A percentile compares a stretch with the other conserved stretches of the same genome.
Conservation (phyloP, 2,329 filamentous ascomycete genomes). For the Aspergillus arachidicola region DNA sequence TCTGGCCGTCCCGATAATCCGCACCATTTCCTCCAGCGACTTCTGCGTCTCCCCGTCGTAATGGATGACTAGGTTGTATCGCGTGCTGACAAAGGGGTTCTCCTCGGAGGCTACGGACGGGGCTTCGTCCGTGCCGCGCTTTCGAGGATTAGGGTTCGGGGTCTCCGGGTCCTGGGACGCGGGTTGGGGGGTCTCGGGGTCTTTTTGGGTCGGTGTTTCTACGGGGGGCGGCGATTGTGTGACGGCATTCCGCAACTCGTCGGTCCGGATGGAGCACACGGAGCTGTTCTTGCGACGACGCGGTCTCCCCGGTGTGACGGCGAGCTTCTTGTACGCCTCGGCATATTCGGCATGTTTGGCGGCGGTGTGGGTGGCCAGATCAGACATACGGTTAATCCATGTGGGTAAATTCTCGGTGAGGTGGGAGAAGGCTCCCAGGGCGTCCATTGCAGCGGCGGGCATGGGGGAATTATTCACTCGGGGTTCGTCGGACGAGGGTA, state of each 20-base stretch:
- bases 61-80: slow-evolving; percentile 82
- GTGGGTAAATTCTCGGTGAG: slow-evolving; percentile 47
- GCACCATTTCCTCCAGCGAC: slow-evolving; percentile 79
- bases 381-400: slow-evolving; percentile 48
- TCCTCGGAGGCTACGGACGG: slow-evolving; percentile 37
- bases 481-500: not conserved
- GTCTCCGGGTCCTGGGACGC: slow-evolving; percentile 16
- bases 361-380: slow-evolving; percentile 44
- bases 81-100: slow-evolving; percentile 64
- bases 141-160: slow-evolving; percentile 35
- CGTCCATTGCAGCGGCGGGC: slow-evolving; percentile 37
- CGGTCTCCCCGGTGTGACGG: slow-evolving; percentile 30
- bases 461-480: slow-evolving; percentile 2
- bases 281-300: slow-evolving; percentile 47
- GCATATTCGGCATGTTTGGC: slow-evolving; percentile 47
- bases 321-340: slow-evolving; percentile 44
- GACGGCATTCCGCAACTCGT: slow-evolving; percentile 20
- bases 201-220: slow-evolving; percentile 5
- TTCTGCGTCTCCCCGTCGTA: slow-evolving; percentile 87
- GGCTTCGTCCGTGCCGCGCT: slow-evolving; percentile 37
- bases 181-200: slow-evolving; percentile 6
- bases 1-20: slow-evolving; percentile 75
- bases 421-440: slow-evolving; percentile 48
- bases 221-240: slow-evolving; percentile 5
- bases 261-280: slow-evolving; percentile 43